phyloP scores from a whole-genome alignment of 495 filamentous ascomycete genomes.

The Aspergillus steynii region DNA sequence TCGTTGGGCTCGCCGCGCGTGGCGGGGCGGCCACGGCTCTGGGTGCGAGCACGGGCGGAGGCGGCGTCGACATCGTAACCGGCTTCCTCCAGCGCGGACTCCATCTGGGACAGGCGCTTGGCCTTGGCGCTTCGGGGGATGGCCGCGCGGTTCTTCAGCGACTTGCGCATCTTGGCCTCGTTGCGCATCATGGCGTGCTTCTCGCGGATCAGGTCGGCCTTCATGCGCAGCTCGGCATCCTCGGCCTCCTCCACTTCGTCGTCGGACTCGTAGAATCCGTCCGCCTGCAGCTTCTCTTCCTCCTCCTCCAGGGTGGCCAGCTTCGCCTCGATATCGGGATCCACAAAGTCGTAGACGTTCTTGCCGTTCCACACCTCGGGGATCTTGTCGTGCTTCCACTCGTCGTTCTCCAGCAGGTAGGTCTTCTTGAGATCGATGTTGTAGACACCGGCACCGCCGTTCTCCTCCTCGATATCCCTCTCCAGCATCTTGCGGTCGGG shows the following conservation, averaged over 20 bases:
- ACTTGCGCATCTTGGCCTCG: conserved; percentile 88
- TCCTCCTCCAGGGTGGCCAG: conserved; percentile 89
- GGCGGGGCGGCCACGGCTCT: conserved; percentile 64
- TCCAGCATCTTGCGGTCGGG: conserved; percentile 76
- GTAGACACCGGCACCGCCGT: conserved; percentile 93
- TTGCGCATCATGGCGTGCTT: conserved; percentile 86
- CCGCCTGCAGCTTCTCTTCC: conserved; percentile 83
- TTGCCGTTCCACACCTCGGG: conserved; percentile 91
- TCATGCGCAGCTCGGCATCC: conserved; percentile 80
- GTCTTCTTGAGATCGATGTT: conserved; percentile 86
- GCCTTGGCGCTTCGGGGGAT: conserved; percentile 76
- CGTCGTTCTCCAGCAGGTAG: conserved; percentile 78
- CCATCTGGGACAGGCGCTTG: conserved; percentile 81
- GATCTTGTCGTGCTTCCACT: conserved; percentile 95
- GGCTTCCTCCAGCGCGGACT: conserved; percentile 76
- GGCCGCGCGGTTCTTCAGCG: conserved; percentile 89
- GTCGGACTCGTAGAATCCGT: conserved; percentile 76
- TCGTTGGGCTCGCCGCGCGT: conserved; percentile 58
- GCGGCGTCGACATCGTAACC: conserved; percentile 81
- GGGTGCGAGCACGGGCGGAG: conserved; percentile 66
- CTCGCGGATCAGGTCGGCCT: conserved; percentile 93
- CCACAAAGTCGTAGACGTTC: conserved; percentile 96
- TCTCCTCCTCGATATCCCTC: conserved; percentile 86
- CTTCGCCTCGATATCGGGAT: conserved; percentile 93
- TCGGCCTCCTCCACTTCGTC: conserved; percentile 75